phyloP scores from a whole-genome alignment of 495 filamentous ascomycete species.

The Aspergillus homomorphus region DNA sequence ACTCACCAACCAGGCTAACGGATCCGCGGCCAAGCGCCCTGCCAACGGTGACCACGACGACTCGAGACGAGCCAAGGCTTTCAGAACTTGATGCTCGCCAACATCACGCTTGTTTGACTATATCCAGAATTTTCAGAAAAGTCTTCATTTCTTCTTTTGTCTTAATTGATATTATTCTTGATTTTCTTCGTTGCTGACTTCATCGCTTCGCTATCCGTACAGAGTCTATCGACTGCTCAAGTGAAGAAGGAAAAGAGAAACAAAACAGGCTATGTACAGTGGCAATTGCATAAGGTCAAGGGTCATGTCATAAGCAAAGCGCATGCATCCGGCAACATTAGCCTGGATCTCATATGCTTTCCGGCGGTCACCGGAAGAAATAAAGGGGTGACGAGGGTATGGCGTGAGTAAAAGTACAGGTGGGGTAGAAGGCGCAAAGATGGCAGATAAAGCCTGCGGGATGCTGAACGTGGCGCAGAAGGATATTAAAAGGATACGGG shows the following conservation, averaged over 20 bases:
- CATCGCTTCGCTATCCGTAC: constrained; percentile 45
- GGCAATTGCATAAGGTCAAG: constrained; percentile 31
- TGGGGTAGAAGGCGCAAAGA: constrained; percentile 17
- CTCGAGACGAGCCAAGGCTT: constrained; percentile 38
- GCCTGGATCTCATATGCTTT: constrained; percentile 22
- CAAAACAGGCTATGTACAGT: constrained; percentile 44
- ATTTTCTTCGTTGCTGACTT: constrained; percentile 38
- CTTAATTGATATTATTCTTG: constrained; percentile 28
- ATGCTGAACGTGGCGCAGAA: constrained; percentile 30
- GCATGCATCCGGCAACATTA: constrained; percentile 28
- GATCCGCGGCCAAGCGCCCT: constrained; percentile 14
- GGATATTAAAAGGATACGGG: constrained; percentile 3
- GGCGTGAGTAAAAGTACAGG: constrained; percentile 41
- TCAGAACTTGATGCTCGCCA: constrained; percentile 27
- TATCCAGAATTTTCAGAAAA: constrained; percentile 13
- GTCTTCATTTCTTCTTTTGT: constrained; percentile 28
- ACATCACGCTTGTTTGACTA: not conserved
- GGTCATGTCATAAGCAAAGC: constrained; percentile 21
- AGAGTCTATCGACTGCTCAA: constrained; percentile 27
- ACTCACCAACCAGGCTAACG: constrained; percentile 18
- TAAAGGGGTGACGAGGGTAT: constrained; percentile 11
- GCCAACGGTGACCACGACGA: constrained; percentile 27
- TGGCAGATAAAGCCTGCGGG: constrained; percentile 40
- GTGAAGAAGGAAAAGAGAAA: constrained; percentile 10
- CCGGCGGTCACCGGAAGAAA: constrained; percentile 13